phyloP scores from a whole-genome alignment of 768 basidiomycete genomes.

The Daedaleopsis nitida region DNA sequence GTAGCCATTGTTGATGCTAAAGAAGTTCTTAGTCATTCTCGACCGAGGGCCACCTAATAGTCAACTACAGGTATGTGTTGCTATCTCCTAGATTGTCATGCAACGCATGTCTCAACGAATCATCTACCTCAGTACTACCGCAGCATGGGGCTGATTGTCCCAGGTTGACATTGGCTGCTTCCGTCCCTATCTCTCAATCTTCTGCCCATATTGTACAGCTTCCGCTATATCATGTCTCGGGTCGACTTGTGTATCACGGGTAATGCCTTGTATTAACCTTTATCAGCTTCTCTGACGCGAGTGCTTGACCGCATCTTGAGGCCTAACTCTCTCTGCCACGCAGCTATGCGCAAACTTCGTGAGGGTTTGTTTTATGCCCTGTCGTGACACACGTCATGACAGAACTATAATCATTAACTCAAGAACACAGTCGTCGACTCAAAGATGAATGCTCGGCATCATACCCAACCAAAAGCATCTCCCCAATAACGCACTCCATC shows the following conservation, averaged over 20 bases:
- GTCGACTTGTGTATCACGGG: not conserved
- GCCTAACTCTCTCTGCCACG: too few relatives aligned
- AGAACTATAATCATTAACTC: too few relatives aligned
- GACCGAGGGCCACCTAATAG: slow-evolving; percentile 65
- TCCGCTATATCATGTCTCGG: not conserved
- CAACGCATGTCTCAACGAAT: not conserved
- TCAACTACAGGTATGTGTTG: slow-evolving; percentile 59
- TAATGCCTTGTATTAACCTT: not conserved
- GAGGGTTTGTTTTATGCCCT: too few relatives aligned
- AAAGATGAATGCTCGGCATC: too few relatives aligned
- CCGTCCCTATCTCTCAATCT: not conserved
- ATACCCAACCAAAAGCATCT: too few relatives aligned
- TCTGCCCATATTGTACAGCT: not conserved
- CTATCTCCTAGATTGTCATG: not conserved
- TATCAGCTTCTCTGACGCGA: too few relatives aligned
- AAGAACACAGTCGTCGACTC: too few relatives aligned
- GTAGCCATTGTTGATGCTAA: not conserved
- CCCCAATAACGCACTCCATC: too few relatives aligned
- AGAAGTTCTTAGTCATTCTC: slow-evolving; percentile 49
- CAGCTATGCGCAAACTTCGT: too few relatives aligned
- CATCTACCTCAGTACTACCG: slow-evolving; percentile 47
- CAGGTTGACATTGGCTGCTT: not conserved
- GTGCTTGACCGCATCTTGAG: too few relatives aligned
- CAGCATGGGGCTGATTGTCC: slow-evolving; percentile 52
- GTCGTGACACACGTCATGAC: too few relatives aligned